Conservation (phyloP, 2,329 filamentous ascomycete genomes). For the Zymoseptoria crescenta region DNA sequence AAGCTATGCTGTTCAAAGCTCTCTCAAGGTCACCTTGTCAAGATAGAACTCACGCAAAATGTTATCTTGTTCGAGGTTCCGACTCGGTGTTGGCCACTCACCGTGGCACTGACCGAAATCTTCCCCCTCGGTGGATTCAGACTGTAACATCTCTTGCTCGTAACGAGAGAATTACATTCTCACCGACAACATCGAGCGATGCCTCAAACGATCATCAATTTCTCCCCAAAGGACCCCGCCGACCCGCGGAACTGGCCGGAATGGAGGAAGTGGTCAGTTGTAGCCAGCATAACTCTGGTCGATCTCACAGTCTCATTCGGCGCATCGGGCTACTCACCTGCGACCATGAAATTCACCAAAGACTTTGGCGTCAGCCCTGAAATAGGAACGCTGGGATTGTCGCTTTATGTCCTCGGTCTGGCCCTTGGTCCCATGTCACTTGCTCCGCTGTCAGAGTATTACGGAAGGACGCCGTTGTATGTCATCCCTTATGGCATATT, state of each 20-base stretch:
- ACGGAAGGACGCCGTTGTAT: conserved; percentile 38
- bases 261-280: conserved; percentile 40
- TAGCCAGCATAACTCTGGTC: conserved; percentile 34
- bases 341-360: conserved; percentile 33
- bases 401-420: conserved; percentile 41
- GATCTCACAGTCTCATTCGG: conserved; percentile 29
- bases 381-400: conserved; percentile 39
- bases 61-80: neutral
- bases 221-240: conserved; percentile 31
- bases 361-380: conserved; percentile 36
- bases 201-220: conserved; percentile 14
- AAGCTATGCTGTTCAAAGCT: neutral
- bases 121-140: neutral
- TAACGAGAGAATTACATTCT: neutral
- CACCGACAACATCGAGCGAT: neutral
- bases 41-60: neutral
- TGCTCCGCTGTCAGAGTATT: conserved; percentile 40
- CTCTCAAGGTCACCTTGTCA: neutral
- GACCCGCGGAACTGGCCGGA: conserved; percentile 41
- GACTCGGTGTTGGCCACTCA: neutral
- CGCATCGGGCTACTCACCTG: conserved; percentile 43
- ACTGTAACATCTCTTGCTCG: neutral
- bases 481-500: conserved; percentile 37
- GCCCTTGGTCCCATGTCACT: conserved; percentile 41
- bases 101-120: neutral